Percentiles rank a stretch among this genome's conserved stretches.
These are phyloP conservation scores for Glebionis coronaria DNA, from an alignment of 129 eudicot genomes.

Conservation along the genomic window DNA sequence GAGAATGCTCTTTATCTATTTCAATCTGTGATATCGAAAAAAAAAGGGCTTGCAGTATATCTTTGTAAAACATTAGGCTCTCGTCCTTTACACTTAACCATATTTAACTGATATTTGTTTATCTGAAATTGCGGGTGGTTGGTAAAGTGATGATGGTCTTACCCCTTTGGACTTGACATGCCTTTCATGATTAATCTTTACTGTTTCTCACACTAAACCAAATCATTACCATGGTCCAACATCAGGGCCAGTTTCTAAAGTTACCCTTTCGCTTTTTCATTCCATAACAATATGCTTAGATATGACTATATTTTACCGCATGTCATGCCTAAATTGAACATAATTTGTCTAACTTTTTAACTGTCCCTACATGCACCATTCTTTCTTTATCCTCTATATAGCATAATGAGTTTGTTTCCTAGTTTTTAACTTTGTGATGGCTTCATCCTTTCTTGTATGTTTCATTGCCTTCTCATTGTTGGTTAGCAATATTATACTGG, in stretches of 20 bases:
- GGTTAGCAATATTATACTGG: conserved; percentile 14
- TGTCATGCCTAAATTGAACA: conserved; percentile 41
- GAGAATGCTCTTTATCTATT: no score
- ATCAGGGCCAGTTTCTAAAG: conserved; percentile 28
- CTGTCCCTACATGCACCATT: conserved; percentile 36
- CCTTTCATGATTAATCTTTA: conserved; percentile 27
- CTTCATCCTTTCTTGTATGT: conserved; percentile 31
- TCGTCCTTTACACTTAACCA: no score
- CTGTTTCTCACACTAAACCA: conserved; percentile 21
- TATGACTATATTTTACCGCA: conserved; percentile 31
- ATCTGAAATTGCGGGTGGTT: not conserved
- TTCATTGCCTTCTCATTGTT: conserved; percentile 33
- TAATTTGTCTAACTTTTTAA: conserved; percentile 27
- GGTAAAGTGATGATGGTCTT: conserved; percentile 8
- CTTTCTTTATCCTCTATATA: conserved; percentile 25
- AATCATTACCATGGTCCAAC: conserved; percentile 32
- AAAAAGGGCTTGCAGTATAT: no score
- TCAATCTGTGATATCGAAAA: no score
- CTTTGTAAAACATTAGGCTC: no score
- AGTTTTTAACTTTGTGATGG: conserved; percentile 34
- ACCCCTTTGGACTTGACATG: conserved; percentile 29
- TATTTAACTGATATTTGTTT: no score
- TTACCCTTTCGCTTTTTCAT: conserved; percentile 4
- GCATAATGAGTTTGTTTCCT: conserved; percentile 5
- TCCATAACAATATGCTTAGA: not conserved